Evolutionary conservation across 306 rosid species (phyloP), one percentile per base, ranked within the genome.

Genomic region (Cicer chorassanicum): DNA sequence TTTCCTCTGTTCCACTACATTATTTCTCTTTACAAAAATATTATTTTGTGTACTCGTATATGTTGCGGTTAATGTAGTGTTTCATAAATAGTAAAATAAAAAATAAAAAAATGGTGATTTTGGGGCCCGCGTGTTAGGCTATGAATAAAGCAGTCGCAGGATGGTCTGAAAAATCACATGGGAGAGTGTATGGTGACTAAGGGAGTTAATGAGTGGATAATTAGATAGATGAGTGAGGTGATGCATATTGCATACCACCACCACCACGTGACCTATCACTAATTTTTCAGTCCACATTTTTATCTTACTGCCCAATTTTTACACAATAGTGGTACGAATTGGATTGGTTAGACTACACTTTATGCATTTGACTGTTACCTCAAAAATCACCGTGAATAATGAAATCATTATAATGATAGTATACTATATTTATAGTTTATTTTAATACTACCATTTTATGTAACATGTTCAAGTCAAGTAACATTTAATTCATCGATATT

Each of bases 121-220:
- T 42, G 63, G 78, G 85, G 0, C 12, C 85, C 74, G n/a, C 82
- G 8, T 24, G 18, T 41, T 46, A 49, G 59, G 63, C 10, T 5
- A 38, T 73, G 65, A 21, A 73, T 6, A 21, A 14, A 50, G 85
- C 61, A 40, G 5, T 38, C 45, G 66, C 56, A 72, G 73, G 21
- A 4, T 73, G 80, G 41, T 74, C 72, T 74, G 83, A 49, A 75
- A 75, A 7, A 9, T 42, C 93, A 86, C 89, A 78, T 82, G 90
- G 80, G 34, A 54, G 12, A 54, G 12, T 62, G 61, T 61, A 44
- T 38, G 74, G 34, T 18, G 24, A 55, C 62, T 34, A 9, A 46
- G 61, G 73, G 42, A 6, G 14, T 49, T 46, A 24, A 14, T 44
- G 19, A 56, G 53, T 69, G 64, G 61, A 49, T 65, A 78, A 41